phyloP scores from a whole-genome alignment of 306 rosid genomes.

The Lagenaria siceraria region DNA sequence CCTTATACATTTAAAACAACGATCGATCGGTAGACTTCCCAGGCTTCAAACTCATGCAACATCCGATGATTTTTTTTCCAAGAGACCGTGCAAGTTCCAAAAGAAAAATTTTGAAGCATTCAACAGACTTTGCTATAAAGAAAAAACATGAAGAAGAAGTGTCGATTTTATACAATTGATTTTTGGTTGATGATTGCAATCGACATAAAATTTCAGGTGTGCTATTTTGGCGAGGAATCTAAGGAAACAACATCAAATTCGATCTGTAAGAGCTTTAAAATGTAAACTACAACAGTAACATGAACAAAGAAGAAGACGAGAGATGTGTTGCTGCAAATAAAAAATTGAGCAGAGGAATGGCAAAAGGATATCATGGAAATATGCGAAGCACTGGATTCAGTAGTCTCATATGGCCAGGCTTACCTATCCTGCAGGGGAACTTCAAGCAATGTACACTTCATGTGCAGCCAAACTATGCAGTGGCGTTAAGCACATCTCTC shows the following conservation, averaged over 20 bases:
- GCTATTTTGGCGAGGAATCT: not conserved
- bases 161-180: not conserved
- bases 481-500: not conserved
- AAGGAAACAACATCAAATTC: not conserved
- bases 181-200: not conserved
- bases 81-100: not conserved
- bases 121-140: not conserved
- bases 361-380: not conserved
- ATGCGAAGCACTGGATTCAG: not conserved
- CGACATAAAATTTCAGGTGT: not conserved
- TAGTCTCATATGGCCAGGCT: not conserved
- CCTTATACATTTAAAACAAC: not conserved
- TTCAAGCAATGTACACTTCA: not conserved
- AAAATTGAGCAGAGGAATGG: not conserved
- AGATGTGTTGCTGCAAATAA: not conserved
- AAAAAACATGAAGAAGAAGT: not conserved
- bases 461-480: not conserved
- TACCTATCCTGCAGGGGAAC: not conserved
- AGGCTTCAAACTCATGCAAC: not conserved
- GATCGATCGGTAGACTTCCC: not conserved
- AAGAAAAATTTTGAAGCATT: not conserved
- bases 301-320: not conserved
- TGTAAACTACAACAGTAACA: not conserved
- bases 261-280: not conserved
- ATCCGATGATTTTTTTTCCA: not conserved